Evolutionary conservation across 768 basidiomycete species (phyloP).

Genomic region (Hygrocybe punicea): DNA sequence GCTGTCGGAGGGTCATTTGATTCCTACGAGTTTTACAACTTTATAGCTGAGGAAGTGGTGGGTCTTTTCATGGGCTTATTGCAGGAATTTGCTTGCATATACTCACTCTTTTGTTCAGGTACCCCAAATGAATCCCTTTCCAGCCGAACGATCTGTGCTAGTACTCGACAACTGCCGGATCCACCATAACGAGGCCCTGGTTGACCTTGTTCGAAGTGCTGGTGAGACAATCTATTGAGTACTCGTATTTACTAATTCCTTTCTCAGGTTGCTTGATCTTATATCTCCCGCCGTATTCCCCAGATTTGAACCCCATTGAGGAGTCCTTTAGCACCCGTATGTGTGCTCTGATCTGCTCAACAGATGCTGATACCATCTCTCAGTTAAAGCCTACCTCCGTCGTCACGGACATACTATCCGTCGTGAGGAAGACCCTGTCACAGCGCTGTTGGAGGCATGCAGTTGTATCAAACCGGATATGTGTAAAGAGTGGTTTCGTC

Average conservation of each 20-base stretch:
- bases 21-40: constrained; percentile 33
- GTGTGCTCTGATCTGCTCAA: constrained; percentile 6
- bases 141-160: constrained; percentile 27
- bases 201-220: constrained; percentile 22
- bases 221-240: constrained; percentile 14
- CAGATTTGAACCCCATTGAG: constrained; percentile 25
- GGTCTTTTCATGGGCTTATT: constrained; percentile 11
- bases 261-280: constrained; percentile 16
- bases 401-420: constrained; percentile 15
- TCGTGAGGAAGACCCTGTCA: constrained; percentile 10
- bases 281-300: constrained; percentile 37
- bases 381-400: constrained; percentile 26
- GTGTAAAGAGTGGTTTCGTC: constrained; percentile 8
- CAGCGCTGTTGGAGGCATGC: constrained; percentile 11
- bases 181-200: constrained; percentile 32
- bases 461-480: constrained; percentile 13
- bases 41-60: constrained; percentile 36
- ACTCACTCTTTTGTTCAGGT: constrained; percentile 19
- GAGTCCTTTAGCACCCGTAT: constrained; percentile 31
- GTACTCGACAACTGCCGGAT: constrained; percentile 39
- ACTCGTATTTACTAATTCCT: neutral
- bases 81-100: neutral
- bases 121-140: constrained; percentile 36
- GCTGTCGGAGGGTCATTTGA: constrained; percentile 36
- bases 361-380: neutral